phyloP scores from a whole-genome alignment of 106 monocot species.

The Vanilla planifolia region DNA sequence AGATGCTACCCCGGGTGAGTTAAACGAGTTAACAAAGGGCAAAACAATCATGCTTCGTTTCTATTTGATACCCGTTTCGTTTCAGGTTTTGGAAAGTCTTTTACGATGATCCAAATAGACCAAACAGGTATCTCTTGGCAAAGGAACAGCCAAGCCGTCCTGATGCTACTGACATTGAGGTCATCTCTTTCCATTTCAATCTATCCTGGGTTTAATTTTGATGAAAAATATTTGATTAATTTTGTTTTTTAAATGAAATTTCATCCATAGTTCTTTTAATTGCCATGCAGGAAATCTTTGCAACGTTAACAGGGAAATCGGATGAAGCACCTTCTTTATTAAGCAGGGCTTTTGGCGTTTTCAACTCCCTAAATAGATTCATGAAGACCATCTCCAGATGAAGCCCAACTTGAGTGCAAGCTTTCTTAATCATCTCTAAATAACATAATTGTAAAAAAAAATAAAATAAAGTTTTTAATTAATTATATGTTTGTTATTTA shows the following conservation, averaged over 20 bases:
- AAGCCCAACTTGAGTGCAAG: neutral
- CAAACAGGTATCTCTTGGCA: constrained; percentile 76
- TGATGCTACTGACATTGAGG: constrained; percentile 85
- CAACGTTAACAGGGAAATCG: constrained; percentile 37
- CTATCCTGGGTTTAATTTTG: no score
- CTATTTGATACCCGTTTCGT: neutral
- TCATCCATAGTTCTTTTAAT: no score
- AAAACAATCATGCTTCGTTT: neutral
- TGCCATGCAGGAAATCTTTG: constrained; percentile 60
- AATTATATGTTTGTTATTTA: no score
- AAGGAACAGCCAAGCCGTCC: constrained; percentile 73
- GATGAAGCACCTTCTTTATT: constrained; percentile 49
- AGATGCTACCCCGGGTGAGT: constrained; percentile 91
- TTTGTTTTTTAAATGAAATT: no score
- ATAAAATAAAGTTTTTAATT: no score
- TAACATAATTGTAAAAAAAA: no score
- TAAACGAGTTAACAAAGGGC: neutral
- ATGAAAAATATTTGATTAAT: no score
- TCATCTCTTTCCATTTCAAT: neutral
- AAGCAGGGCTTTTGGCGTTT: constrained; percentile 45
- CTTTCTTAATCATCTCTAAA: no score
- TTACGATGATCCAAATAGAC: constrained; percentile 82
- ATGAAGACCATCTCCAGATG: constrained; percentile 80
- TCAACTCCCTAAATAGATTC: constrained; percentile 54
- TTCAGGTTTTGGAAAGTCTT: constrained; percentile 95